Evolutionary conservation across 2,329 filamentous ascomycete genomes (phyloP).

Genomic region (Diaporthe ilicicola): DNA sequence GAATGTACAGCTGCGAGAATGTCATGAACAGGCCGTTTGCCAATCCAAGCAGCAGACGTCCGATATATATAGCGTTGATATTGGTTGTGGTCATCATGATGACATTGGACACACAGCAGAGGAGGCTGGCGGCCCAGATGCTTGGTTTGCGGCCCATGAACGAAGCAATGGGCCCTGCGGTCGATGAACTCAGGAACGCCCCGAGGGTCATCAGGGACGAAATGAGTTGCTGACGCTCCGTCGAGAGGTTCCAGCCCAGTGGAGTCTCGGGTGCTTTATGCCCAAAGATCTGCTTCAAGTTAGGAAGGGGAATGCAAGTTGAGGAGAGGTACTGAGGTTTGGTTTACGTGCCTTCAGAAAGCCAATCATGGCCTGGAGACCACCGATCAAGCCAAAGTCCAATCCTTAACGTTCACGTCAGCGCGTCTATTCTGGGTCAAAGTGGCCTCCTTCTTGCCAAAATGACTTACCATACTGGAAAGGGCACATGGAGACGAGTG

Average conservation of each 20-base stretch:
- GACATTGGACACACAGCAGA: constrained; percentile 60
- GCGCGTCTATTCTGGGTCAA: fast-evolving
- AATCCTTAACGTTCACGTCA: no score
- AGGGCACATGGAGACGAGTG: constrained; percentile 56
- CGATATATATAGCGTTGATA: constrained; percentile 63
- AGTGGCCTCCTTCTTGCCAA: neutral
- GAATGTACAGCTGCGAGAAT: constrained; percentile 50
- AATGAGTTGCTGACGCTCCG: constrained; percentile 56
- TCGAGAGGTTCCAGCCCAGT: constrained; percentile 55
- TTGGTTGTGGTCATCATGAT: constrained; percentile 65
- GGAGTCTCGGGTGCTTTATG: constrained; percentile 44
- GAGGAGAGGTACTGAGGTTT: neutral
- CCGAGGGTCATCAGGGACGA: constrained; percentile 58
- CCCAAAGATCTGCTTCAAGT: constrained; percentile 45
- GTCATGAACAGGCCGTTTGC: constrained; percentile 68
- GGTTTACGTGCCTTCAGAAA: constrained; percentile 50
- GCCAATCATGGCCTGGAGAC: constrained; percentile 59
- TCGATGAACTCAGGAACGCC: constrained; percentile 53
- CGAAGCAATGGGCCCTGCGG: constrained; percentile 49
- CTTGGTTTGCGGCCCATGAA: constrained; percentile 45
- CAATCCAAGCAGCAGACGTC: constrained; percentile 62
- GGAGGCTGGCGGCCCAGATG: constrained; percentile 56
- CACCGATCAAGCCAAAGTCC: constrained; percentile 48
- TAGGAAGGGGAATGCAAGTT: neutral
- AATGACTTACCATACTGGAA: constrained; percentile 57